Percentiles rank a stretch among this genome's conserved stretches.
phyloP scores from a whole-genome alignment of 371 early-diverging fungal species.

The Cokeromyces recurvatus region DNA sequence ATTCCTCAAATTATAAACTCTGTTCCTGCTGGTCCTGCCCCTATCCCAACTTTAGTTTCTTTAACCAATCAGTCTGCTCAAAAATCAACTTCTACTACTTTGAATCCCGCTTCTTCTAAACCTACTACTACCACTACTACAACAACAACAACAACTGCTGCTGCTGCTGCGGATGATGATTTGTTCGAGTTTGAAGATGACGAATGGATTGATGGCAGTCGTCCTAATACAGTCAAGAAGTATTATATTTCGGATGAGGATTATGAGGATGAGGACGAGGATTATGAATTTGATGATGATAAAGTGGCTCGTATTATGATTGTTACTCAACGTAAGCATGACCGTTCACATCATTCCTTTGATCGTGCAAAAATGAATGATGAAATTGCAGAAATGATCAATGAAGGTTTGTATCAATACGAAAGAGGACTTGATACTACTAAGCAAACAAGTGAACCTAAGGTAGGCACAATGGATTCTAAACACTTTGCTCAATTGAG shows the following conservation, averaged over 20 bases:
- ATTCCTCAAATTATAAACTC: constrained; percentile 7
- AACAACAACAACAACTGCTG: neutral
- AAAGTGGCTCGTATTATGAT: constrained; percentile 85
- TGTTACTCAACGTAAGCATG: constrained; percentile 82
- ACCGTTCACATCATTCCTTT: constrained; percentile 67
- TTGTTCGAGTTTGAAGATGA: constrained; percentile 68
- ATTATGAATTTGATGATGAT: constrained; percentile 79
- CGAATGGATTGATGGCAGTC: constrained; percentile 57
- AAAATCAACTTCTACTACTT: neutral
- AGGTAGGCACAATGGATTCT: constrained; percentile 63
- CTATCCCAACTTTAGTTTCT: constrained; percentile 25
- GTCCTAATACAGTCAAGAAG: constrained; percentile 55
- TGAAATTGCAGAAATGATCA: constrained; percentile 89
- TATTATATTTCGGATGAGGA: constrained; percentile 63
- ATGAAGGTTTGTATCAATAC: constrained; percentile 89
- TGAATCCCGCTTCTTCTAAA: constrained; percentile 5
- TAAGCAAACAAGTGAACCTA: constrained; percentile 35
- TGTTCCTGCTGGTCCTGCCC: constrained; percentile 11
- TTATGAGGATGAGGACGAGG: constrained; percentile 55
- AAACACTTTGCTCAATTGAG: constrained; percentile 54
- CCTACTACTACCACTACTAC: constrained; percentile 1
- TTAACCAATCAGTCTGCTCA: constrained; percentile 20
- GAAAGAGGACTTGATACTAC: constrained; percentile 62
- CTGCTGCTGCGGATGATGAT: constrained; percentile 55
- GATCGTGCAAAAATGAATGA: constrained; percentile 82